Evolutionary conservation across 441 rosid genomes (phyloP), one percentile per base, ranked within the genome.

Genomic region (Hura crepitans): DNA sequence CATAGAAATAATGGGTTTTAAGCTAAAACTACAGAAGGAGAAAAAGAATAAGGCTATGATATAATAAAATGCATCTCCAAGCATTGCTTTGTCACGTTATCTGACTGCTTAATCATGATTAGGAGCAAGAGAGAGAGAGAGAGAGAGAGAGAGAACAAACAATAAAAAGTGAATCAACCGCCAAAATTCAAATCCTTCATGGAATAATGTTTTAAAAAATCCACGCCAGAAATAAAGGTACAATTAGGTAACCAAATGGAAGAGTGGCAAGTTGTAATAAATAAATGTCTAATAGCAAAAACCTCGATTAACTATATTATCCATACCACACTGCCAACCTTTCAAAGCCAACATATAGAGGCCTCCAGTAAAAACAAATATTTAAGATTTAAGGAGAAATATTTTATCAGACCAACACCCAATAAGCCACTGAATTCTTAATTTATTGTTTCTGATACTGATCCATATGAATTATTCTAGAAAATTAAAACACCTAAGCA

Each of bases 361-460:
- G 35, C 57, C 15, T 35, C 14, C 13, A 35, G 49, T 53, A 13
- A 39, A 39, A 2, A n/a, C 31, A 66, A 22, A 55, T 37, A 37
- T 53, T 20, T 67, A 66, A 66, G 31, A 53, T 53, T 65, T 54
- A 54, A 22, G 49, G 47, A 15, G 7, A 18, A 54, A 15, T 25
- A 6, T n/a, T 53, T 54, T 5, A 53, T 37, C 23, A 17, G 14
- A 54, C 13, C 9, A 17, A 37, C 49, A 65, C 37, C 15, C 35
- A 14, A 54, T 4, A 39, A 39, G 45, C 17, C 28, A 30, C 37
- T 31, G 17, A 37, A 30, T n/a, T 4, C 47, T 39, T 15, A 51
- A 66, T 56, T 31, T 49, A 35, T n/a, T 10, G 14, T 6, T 33
- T 27, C 6, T 51, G 46, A 51, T 51, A 31, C 11, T 7, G 25